A percentile compares a stretch with the other conserved stretches of the same genome.
Evolutionary conservation across 345 rosid species (phyloP).

Genomic region (Citrus australasica): DNA sequence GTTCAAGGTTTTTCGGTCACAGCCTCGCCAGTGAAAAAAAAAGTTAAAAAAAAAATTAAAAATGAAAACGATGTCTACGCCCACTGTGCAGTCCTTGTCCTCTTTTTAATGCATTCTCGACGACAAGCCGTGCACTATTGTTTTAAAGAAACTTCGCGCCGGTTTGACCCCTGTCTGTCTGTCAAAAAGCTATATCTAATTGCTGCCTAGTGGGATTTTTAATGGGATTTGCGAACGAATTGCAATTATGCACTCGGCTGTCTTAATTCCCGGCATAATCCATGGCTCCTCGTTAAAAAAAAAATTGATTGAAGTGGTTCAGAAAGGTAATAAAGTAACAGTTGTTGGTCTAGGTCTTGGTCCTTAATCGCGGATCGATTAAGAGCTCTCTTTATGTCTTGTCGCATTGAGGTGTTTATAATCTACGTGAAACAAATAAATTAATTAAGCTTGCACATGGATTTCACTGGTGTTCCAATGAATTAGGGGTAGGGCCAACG

Average conservation of each 20-base stretch:
- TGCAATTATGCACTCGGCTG: background rate
- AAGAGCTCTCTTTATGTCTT: no score
- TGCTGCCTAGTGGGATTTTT: background rate
- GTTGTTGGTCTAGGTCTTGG: no score
- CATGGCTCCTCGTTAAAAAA: background rate
- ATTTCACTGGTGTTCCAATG: no score
- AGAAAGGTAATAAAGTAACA: no score
- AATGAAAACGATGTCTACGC: no score
- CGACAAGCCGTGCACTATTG: background rate
- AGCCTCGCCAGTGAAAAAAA: background rate
- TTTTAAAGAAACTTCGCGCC: background rate
- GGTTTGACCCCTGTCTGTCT: background rate
- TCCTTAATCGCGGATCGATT: no score
- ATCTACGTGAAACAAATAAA: no score
- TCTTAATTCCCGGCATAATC: conserved; percentile 25
- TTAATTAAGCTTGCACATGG: no score
- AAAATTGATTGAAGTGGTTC: no score
- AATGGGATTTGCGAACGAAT: background rate
- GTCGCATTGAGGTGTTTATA: no score
- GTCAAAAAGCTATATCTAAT: background rate
- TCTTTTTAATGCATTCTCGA: conserved; percentile 1
- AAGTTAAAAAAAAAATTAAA: background rate
- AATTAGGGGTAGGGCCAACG: no score
- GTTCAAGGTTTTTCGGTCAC: background rate
- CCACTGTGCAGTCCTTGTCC: conserved; percentile 18